Evolutionary conservation across 257 asterid genomes (phyloP).

Genomic region (Solanum sejunctum): DNA sequence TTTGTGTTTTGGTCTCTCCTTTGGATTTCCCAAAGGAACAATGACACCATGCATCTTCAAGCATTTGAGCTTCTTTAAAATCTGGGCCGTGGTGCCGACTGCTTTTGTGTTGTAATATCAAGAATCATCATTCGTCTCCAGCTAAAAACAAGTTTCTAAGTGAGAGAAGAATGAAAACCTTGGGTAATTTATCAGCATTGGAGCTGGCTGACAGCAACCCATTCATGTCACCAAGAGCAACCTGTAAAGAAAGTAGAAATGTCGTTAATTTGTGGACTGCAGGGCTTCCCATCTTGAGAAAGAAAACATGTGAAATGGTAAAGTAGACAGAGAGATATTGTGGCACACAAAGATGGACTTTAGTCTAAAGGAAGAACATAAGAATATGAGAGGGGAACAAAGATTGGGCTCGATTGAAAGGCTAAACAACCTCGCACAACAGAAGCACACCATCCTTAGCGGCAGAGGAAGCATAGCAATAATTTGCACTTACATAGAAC

Average conservation of each 20-base stretch:
- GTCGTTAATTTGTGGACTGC: neutral
- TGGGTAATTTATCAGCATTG: conserved; percentile 73
- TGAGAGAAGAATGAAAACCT: conserved; percentile 31
- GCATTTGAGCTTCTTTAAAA: conserved; percentile 35
- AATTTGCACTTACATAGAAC: conserved; percentile 97
- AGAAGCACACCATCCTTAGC: conserved; percentile 64
- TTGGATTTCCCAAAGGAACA: conserved; percentile 75
- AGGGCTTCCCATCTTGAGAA: neutral
- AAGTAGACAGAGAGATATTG: neutral
- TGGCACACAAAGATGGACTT: neutral
- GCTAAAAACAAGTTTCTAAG: neutral
- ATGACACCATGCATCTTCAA: conserved; percentile 67
- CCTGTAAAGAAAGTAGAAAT: conserved; percentile 32
- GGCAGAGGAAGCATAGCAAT: conserved; percentile 39
- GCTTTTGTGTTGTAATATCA: conserved; percentile 66
- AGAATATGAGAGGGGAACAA: neutral
- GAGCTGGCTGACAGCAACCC: conserved; percentile 47
- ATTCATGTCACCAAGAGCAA: conserved; percentile 93
- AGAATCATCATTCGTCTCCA: neutral
- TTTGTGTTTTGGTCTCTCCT: conserved; percentile 34
- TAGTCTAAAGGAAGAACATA: neutral
- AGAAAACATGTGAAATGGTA: neutral
- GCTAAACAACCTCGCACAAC: conserved; percentile 55
- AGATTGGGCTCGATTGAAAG: neutral
- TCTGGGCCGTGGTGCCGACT: conserved; percentile 78